These are phyloP conservation scores for Brassica cretica DNA, from an alignment of 345 rosid genomes.

Conservation along the genomic window DNA sequence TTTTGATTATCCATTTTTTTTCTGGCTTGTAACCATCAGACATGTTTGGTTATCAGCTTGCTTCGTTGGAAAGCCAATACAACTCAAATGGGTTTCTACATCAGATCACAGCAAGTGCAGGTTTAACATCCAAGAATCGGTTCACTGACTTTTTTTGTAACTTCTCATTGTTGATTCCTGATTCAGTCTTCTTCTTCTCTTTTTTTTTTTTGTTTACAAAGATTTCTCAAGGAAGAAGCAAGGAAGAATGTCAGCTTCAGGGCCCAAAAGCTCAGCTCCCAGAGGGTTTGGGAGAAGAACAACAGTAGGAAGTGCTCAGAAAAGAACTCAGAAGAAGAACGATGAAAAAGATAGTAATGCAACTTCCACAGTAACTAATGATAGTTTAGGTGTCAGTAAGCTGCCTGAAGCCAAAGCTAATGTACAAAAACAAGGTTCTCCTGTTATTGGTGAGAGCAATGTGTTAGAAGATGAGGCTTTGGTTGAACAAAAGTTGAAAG, in stretches of 20 bases:
- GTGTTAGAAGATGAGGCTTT: slow-evolving; percentile 41
- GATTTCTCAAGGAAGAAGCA: slow-evolving; percentile 75
- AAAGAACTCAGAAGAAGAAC: slow-evolving; percentile 46
- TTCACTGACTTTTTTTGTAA: background rate
- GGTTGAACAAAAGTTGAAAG: slow-evolving; percentile 43
- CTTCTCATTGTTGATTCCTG: slow-evolving; percentile 8
- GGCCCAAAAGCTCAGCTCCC: slow-evolving; percentile 48
- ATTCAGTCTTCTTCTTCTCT: background rate
- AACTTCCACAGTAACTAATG: slow-evolving; percentile 28
- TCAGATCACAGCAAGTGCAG: slow-evolving; percentile 58
- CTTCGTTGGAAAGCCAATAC: slow-evolving; percentile 44
- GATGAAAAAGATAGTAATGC: slow-evolving; percentile 46
- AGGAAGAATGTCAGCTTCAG: slow-evolving; percentile 47
- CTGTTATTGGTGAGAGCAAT: slow-evolving; percentile 41
- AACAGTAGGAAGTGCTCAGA: slow-evolving; percentile 50
- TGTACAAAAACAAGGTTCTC: slow-evolving; percentile 38
- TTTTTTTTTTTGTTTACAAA: slow-evolving; percentile 29
- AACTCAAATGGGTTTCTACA: slow-evolving; percentile 44
- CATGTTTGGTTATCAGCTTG: slow-evolving; percentile 48
- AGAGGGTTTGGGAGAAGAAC: slow-evolving; percentile 56
- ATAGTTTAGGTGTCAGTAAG: slow-evolving; percentile 16
- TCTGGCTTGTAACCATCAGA: background rate
- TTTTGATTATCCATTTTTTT: background rate
- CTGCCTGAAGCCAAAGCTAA: slow-evolving; percentile 35
- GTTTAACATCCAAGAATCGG: slow-evolving; percentile 35